Evolutionary conservation across 805 yeast genomes (phyloP).

Genomic region (Monosporozyma siamensis): DNA sequence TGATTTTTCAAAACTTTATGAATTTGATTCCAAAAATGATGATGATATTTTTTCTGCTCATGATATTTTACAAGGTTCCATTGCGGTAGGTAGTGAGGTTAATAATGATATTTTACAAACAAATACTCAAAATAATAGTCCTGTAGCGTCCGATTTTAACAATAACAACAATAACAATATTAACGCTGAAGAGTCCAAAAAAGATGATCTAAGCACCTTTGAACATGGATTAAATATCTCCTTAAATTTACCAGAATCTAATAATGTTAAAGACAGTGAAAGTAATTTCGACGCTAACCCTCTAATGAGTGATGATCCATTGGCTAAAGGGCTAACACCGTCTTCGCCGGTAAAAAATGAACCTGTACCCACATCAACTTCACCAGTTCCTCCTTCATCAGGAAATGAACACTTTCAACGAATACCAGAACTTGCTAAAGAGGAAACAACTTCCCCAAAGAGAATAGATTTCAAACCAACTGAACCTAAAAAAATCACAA

Average conservation of each 20-base stretch:
- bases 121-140: background rate
- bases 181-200: background rate
- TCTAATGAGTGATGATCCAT: background rate
- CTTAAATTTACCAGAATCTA: background rate
- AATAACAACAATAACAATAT: too few species aligned
- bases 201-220: background rate
- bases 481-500: background rate
- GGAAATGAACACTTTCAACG: background rate
- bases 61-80: constrained; percentile 9
- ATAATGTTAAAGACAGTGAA: background rate
- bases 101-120: background rate
- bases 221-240: background rate
- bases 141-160: background rate
- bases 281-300: background rate
- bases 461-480: background rate
- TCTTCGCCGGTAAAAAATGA: background rate
- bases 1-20: constrained; percentile 26
- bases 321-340: background rate
- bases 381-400: background rate
- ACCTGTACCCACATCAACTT: too few species aligned
- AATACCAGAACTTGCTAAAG: background rate
- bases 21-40: constrained; percentile 25
- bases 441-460: constrained; percentile 1
- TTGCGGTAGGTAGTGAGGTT: background rate
- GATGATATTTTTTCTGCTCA: constrained; percentile 18